These are phyloP conservation scores for Metroxylon sagu DNA, from an alignment of 176 grass and related monocot species.

Conservation along the genomic window DNA sequence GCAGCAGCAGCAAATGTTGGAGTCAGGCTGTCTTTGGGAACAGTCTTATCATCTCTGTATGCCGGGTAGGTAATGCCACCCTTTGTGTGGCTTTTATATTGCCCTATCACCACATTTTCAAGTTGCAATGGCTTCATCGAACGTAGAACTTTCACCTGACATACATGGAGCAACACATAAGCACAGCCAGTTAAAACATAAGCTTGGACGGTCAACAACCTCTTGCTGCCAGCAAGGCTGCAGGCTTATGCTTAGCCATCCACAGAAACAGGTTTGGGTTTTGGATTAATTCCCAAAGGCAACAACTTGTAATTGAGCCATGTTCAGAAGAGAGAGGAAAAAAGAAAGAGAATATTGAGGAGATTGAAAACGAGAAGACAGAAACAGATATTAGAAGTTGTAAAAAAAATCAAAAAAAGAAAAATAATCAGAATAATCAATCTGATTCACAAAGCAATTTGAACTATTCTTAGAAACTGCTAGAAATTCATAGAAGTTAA, in stretches of 20 bases:
- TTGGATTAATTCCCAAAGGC: neutral
- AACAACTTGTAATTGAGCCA: neutral
- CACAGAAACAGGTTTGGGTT: too few species aligned
- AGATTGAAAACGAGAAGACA: too few species aligned
- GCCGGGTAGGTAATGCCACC: constrained; percentile 58
- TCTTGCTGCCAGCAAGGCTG: too few species aligned
- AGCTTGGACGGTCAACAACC: too few species aligned
- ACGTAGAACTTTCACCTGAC: constrained; percentile 80
- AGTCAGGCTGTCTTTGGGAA: constrained; percentile 66
- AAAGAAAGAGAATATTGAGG: neutral
- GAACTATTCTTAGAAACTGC: too few species aligned
- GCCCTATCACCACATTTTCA: constrained; percentile 75
- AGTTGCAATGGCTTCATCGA: constrained; percentile 81
- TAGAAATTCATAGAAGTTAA: too few species aligned
- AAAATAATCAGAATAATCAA: too few species aligned
- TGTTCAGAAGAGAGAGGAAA: neutral
- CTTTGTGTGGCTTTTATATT: constrained; percentile 79
- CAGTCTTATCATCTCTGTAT: constrained; percentile 84
- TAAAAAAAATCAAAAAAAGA: too few species aligned
- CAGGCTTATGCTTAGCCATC: too few species aligned
- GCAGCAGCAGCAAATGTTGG: constrained; percentile 86
- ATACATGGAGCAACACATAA: constrained; percentile 3
- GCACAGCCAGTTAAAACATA: too few species aligned
- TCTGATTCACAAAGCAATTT: too few species aligned
- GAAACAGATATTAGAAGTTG: too few species aligned